Conservation (phyloP, 768 basidiomycete genomes). For the Tylopilus intermedius region DNA sequence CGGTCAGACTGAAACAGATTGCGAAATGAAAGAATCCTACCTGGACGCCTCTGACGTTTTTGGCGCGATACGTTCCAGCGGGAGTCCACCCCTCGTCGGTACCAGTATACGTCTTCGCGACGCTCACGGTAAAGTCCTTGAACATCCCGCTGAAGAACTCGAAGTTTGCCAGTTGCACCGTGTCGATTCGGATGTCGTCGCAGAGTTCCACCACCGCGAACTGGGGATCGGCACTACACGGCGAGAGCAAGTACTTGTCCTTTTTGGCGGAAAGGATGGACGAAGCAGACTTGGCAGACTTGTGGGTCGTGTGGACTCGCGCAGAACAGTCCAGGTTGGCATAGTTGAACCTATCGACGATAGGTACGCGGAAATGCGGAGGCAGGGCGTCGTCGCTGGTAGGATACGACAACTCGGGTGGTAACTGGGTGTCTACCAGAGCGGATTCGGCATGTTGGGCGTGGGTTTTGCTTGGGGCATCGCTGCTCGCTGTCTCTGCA, state of each 20-base stretch:
- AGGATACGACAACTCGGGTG: slow-evolving; percentile 13
- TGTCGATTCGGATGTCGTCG: slow-evolving; percentile 95
- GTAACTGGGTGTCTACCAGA: slow-evolving; percentile 6
- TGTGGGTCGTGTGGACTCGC: slow-evolving; percentile 80
- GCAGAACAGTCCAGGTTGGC: slow-evolving; percentile 91
- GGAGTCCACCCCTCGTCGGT: slow-evolving; percentile 60
- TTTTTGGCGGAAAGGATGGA: slow-evolving; percentile 85
- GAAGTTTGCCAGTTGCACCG: slow-evolving; percentile 92
- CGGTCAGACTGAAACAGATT: neutral
- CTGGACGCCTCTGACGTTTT: slow-evolving; percentile 89
- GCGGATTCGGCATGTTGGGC: slow-evolving; percentile 3
- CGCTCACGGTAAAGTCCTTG: slow-evolving; percentile 84
- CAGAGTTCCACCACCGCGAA: slow-evolving; percentile 95
- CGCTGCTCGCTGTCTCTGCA: slow-evolving; percentile 5
- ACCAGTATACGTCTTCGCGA: slow-evolving; percentile 72
- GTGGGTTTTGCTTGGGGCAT: neutral
- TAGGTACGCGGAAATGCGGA: slow-evolving; percentile 66
- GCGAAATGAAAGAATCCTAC: slow-evolving; percentile 38
- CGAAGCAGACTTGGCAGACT: slow-evolving; percentile 73
- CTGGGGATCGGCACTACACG: slow-evolving; percentile 59
- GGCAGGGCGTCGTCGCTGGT: slow-evolving; percentile 31
- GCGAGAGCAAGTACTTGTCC: slow-evolving; percentile 95
- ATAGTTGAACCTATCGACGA: slow-evolving; percentile 91
- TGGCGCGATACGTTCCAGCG: slow-evolving; percentile 78
- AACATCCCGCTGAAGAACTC: slow-evolving; percentile 98